Base-by-base conservation (phyloP, 2,329 filamentous ascomycete species). In the Phaeoacremonium minimum region DNA sequence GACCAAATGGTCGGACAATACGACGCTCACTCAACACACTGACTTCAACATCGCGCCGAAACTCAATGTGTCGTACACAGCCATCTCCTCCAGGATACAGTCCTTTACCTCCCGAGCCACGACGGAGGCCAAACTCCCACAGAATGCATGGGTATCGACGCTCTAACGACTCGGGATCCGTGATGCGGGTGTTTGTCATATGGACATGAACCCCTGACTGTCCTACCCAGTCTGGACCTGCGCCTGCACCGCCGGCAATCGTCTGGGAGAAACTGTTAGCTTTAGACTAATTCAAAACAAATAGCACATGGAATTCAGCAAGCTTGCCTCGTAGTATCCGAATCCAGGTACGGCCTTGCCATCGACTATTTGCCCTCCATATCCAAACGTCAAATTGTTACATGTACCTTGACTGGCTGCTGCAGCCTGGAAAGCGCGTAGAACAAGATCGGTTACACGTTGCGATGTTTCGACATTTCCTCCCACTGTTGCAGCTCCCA, bases 141-240 rank as follows among this genome's bases (percentile, higher is more conserved):
- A n/a, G n/a, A n/a, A n/a, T n/a, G n/a, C n/a, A n/a, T n/a, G n/a
- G n/a, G n/a, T n/a, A 60, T 28, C 58, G 45, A 35, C 52, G 48
- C 45, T 62, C 58, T 7, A 57, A 41, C 6, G 58, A 42, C 41
- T 62, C 58, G 2, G 47, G 45, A 18, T 62, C 57, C 2, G 58
- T 58, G 35, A 59, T 61, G 17, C 53, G 48, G 4, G 58, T 61
- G 30, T 61, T 61, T 2, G 59, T 61, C 52, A 56, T 55, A 35
- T 61, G 53, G 7, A 50, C 47, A 32, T 62, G 58, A 7, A 61
- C 55, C 9, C 46, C 58, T 18, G 40, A 46, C 0, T 49, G 48
- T 9, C 58, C 58, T 31, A 55, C 41, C 55, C 53, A 58, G 2
- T 37, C 38, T 0, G 51, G 48, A 4, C 55, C 57, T 7, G 56